phyloP scores from a whole-genome alignment of 352 stramenopile genomes.

The Globisporangium iwayamae region DNA sequence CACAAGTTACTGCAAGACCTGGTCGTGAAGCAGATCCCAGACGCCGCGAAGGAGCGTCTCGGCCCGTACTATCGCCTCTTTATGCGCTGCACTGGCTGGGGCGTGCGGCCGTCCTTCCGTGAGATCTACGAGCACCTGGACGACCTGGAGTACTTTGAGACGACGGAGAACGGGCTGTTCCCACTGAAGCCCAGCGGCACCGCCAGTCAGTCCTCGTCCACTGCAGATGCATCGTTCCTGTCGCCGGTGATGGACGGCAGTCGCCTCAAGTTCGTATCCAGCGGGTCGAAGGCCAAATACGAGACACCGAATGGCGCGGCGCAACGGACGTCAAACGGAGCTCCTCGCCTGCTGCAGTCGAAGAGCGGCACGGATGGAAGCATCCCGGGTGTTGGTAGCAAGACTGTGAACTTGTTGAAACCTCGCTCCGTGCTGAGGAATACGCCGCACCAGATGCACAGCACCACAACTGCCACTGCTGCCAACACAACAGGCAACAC shows the following conservation, averaged over 20 bases:
- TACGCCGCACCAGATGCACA: conserved; percentile 11
- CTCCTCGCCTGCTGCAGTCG: conserved; percentile 36
- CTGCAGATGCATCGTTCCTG: conserved; percentile 38
- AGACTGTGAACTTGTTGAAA: conserved; percentile 81
- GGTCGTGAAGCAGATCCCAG: conserved; percentile 59
- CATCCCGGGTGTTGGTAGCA: conserved; percentile 20
- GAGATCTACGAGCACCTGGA: conserved; percentile 80
- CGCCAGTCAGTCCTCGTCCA: neutral
- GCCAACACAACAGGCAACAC: neutral
- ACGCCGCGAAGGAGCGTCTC: conserved; percentile 47
- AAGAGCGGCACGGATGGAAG: conserved; percentile 42
- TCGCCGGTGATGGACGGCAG: conserved; percentile 43
- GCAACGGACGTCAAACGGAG: conserved; percentile 26
- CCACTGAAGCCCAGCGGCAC: conserved; percentile 54
- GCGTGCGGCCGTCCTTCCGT: conserved; percentile 72
- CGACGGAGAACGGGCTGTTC: conserved; percentile 70
- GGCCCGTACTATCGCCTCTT: conserved; percentile 73
- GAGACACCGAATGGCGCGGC: conserved; percentile 40
- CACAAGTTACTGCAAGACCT: conserved; percentile 76
- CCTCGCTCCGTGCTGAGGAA: conserved; percentile 51
- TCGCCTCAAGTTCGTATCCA: conserved; percentile 32
- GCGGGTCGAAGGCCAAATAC: conserved; percentile 52
- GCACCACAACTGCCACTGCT: conserved; percentile 5
- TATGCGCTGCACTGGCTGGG: conserved; percentile 70
- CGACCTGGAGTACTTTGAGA: conserved; percentile 77